Percentiles rank a stretch among this genome's conserved stretches.
Evolutionary conservation across 495 filamentous ascomycete species (phyloP).

Genomic region (Sphaerosporella brunnea): DNA sequence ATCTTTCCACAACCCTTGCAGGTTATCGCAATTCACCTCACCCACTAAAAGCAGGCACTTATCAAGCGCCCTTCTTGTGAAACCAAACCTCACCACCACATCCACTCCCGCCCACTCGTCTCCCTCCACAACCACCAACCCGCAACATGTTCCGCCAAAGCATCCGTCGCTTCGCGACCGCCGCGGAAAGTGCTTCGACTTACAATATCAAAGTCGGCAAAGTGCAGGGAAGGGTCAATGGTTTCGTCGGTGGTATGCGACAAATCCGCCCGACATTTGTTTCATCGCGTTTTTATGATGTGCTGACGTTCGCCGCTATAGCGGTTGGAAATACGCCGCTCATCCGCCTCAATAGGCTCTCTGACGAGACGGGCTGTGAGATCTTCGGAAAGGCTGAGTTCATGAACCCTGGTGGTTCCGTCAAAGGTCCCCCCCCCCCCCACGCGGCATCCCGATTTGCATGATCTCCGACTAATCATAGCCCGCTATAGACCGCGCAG

Average conservation of each 20-base stretch:
- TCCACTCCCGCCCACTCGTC: no score
- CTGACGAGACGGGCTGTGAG: conserved; percentile 82
- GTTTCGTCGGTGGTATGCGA: conserved; percentile 82
- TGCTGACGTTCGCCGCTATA: conserved; percentile 24
- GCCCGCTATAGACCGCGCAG: conserved; percentile 51
- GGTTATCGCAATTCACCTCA: no score
- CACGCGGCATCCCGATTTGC: neutral
- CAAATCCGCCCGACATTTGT: no score
- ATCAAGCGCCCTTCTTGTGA: no score
- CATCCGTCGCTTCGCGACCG: conserved; percentile 35
- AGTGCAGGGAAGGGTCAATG: conserved; percentile 67
- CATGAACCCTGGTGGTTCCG: conserved; percentile 89
- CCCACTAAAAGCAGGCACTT: no score
- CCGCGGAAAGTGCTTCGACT: conserved; percentile 36
- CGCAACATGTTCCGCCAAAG: conserved; percentile 38
- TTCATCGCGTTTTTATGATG: conserved; percentile 4
- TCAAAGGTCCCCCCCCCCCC: conserved; percentile 39
- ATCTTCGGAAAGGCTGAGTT: conserved; percentile 95
- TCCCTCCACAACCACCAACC: no score
- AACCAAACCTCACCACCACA: no score
- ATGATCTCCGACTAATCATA: neutral
- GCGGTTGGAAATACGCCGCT: conserved; percentile 95
- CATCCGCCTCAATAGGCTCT: conserved; percentile 73
- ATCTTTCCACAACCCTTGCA: no score
- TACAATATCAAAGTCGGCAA: conserved; percentile 53